Conservation (phyloP, 2,329 filamentous ascomycete species). For the Aureobasidium lini region DNA sequence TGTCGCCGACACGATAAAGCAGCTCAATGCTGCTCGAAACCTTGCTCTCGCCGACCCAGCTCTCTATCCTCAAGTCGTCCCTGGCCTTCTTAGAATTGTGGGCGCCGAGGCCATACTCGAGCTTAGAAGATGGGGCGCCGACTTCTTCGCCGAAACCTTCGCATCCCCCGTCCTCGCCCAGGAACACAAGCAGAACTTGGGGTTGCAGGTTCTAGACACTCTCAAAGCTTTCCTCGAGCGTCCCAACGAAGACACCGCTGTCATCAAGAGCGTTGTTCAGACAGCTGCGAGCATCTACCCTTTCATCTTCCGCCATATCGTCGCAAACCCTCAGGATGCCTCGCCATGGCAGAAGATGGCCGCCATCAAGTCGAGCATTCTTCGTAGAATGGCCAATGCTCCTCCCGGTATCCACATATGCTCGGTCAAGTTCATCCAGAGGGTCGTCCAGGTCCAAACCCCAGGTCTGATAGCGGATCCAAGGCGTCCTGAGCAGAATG, state of each 20-base stretch:
- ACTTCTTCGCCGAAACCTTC: conserved; percentile 94
- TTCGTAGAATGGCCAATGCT: conserved; percentile 80
- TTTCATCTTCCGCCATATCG: conserved; percentile 83
- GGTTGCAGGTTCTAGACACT: conserved; percentile 68
- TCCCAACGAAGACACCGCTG: conserved; percentile 62
- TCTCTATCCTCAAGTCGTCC: conserved; percentile 87
- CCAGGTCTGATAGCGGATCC: conserved; percentile 74
- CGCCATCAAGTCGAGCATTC: conserved; percentile 79
- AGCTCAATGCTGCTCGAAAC: conserved; percentile 83
- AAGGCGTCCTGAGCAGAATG: conserved; percentile 66
- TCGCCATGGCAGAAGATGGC: conserved; percentile 82
- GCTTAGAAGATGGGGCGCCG: conserved; percentile 88
- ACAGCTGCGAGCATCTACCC: conserved; percentile 89
- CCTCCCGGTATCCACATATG: conserved; percentile 73
- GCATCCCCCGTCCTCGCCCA: conserved; percentile 75
- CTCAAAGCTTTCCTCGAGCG: conserved; percentile 46
- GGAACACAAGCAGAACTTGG: conserved; percentile 72
- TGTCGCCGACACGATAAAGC: conserved; percentile 64
- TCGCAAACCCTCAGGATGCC: conserved; percentile 75
- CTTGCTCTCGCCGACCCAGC: conserved; percentile 79
- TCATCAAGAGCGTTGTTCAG: conserved; percentile 81
- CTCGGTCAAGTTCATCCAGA: conserved; percentile 95
- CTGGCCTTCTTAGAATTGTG: conserved; percentile 88
- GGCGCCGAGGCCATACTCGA: conserved; percentile 66
- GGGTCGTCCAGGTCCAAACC: conserved; percentile 86